Base-by-base conservation (phyloP, 345 rosid species). In the Alliaria petiolata region DNA sequence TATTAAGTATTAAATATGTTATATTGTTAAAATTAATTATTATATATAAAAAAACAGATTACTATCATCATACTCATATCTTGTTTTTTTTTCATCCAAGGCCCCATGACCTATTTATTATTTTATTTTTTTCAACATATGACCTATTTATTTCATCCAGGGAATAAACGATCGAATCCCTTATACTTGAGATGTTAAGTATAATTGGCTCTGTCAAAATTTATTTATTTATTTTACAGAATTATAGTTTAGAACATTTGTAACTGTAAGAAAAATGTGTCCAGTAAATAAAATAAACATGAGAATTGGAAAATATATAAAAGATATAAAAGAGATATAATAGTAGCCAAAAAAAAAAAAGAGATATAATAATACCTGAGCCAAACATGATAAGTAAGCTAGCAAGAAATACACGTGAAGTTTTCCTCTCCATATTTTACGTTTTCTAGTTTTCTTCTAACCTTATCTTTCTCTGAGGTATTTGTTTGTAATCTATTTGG, bases 371-470 rank as follows among this genome's bases (percentile, higher is more conserved):
- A 11, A 25, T 40, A 67, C 71, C 78, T 58, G 72, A 47, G 4
- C 53, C 36, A 66, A 50, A 31, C 3, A 74, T 20, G 46, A 74
- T 31, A 15, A 66, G 26, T 17, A 66, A 74, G 59, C 33, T 49
- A 20, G 15, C 19, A 15, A 39, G 12, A 7, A 31, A 14, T 19
- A 20, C 36, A 66, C 38, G 10, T 22, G 45, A 40, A 35, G 42
- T 15, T 14, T 9, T 9, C n/a, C 17, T 47, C 59, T 55, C 43
- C 77, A 46, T 65, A 35, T n/a, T n/a, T n/a, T n/a, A n/a, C n/a
- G n/a, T 15, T 33, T 31, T 56, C 36, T 44, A 8, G 28, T 38
- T 12, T 57, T 56, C 8, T 39, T 28, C 25, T 56, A 0, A 43
- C 15, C 12, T 46, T 49, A 3, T 60, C 22, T 49, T 13, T 36